Evolutionary conservation across 352 stramenopile genomes (phyloP), one percentile per base, ranked within the genome.

Genomic region (Peronospora destructor): DNA sequence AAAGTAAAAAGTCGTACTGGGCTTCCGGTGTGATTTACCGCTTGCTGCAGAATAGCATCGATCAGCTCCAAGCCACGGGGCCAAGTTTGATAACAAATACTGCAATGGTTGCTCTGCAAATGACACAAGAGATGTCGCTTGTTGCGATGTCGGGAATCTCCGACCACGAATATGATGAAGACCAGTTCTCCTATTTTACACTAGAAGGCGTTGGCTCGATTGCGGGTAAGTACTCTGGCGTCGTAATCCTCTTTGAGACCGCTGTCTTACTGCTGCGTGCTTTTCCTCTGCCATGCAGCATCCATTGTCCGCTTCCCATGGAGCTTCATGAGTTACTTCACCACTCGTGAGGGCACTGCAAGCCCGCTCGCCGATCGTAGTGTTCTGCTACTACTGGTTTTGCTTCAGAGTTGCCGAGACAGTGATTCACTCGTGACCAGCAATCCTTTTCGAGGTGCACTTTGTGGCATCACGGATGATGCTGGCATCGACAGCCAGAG

Each of bases 401-500:
- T 92, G 7, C 59, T 92, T 21, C 75, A 85, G 45, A 85, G 78
- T 43, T 86, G 71, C 45, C 67, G 76, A 45, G 70, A 91, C 38
- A 73, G 56, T 13, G 65, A 74, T 37, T 65, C 60, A 0, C 60
- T 62, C 4, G 47, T 58, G 0, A 45, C 49, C 7, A 66, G 25
- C n/a, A 91, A 91, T 49, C 76, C 76, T 33, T 91, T 85, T 26
- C 71, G 81, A 53, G 60, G 66, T 10, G 66, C 78, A 10, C 35
- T 89, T 19, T 73, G 59, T 36, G 64, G 49, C 1, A 54, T 91
- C 39, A 59, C 43, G 5, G 54, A 65, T 41, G 49, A 43, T 19
- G 30, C 49, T 45, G 58, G 67, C 16, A 6, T 45, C 4, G 63
- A 84, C 17, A 45, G 56, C 0, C 61, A 73, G 23, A 49, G 17